Conservation (phyloP, 192 early-diverging fungal genomes). For the Coemansia sp. region DNA sequence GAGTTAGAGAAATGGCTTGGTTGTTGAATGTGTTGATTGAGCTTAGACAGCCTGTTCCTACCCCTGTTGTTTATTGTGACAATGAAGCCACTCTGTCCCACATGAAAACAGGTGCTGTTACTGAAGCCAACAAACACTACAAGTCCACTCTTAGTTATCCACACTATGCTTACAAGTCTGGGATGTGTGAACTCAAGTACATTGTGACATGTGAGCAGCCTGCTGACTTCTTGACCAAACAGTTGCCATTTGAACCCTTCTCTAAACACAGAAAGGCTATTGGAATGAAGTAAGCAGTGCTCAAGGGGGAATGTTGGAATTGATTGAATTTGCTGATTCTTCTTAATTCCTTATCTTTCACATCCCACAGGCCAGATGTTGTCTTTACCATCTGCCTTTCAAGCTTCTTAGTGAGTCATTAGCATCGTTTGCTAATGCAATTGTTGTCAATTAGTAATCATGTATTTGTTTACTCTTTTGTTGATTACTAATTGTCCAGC, state of each 20-base stretch:
- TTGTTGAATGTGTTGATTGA: constrained; percentile 3
- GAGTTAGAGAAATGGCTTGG: constrained; percentile 7
- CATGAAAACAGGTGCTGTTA: background rate
- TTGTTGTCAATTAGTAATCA: no score
- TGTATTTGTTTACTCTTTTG: no score
- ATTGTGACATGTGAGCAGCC: constrained; percentile 12
- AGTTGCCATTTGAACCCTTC: constrained; percentile 6
- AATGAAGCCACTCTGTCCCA: constrained; percentile 1
- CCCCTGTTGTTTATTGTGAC: constrained; percentile 9
- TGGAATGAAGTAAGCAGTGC: constrained; percentile 7
- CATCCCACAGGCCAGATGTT: background rate
- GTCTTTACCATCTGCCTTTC: background rate
- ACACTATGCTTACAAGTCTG: constrained; percentile 5
- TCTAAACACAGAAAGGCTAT: background rate
- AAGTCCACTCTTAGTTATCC: background rate
- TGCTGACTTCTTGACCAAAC: constrained; percentile 16
- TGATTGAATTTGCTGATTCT: no score
- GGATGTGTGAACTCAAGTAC: constrained; percentile 4
- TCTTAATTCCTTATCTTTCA: background rate
- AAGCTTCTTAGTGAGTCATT: no score
- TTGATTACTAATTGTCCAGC: no score
- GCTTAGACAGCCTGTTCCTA: constrained; percentile 1
- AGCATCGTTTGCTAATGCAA: no score
- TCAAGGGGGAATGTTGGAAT: constrained; percentile 3
- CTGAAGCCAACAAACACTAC: constrained; percentile 6